Base-by-base conservation (phyloP, 106 monocot genomes). In the Platanthera zijinensis region DNA sequence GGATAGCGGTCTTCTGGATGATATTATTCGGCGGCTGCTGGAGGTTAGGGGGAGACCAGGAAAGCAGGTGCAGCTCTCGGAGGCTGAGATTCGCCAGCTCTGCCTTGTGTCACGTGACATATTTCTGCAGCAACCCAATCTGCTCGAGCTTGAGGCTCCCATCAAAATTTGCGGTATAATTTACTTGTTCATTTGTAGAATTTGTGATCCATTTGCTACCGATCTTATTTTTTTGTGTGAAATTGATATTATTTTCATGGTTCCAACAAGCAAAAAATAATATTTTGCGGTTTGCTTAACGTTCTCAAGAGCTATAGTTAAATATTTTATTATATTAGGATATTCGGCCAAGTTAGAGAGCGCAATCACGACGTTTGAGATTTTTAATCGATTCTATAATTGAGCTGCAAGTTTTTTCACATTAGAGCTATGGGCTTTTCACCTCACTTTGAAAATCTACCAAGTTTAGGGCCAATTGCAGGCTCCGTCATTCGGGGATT, bases 1-100 rank as follows among this genome's bases (percentile, higher is more conserved):
- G 62, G 80, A 80, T 51, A 51, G 50, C 15, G 74, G 74, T 32
- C 50, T 80, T 73, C 64, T 80, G 28, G 80, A 80, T 51, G 80
- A 74, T 50, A 80, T 80, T 62, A 80, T 80, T n/a, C 59, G 63
- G 62, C 73, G 63, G 74, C 32, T 80, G 74, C 64, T 80, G 17
- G 80, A 80, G 74, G 80, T 80, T 63, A 53, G 74, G 18, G 74
- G 62, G 50, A 59, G 74, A 45, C 74, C 80, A 1, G 80, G 80
- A 71, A 74, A 74, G 80, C 80, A 80, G 80, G 80, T 80, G 51
- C 80, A 80, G 80, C 80, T 80, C 51, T 80, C 80, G 50, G 80
- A 80, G 57, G 73, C 80, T 5, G 80, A 80, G 80, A 80, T 80
- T 57, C 59, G 74, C 19, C 80, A 80, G 74, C 64, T 80, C 13